Evolutionary conservation across 345 rosid species (phyloP).

Genomic region (Lepidium africanum): DNA sequence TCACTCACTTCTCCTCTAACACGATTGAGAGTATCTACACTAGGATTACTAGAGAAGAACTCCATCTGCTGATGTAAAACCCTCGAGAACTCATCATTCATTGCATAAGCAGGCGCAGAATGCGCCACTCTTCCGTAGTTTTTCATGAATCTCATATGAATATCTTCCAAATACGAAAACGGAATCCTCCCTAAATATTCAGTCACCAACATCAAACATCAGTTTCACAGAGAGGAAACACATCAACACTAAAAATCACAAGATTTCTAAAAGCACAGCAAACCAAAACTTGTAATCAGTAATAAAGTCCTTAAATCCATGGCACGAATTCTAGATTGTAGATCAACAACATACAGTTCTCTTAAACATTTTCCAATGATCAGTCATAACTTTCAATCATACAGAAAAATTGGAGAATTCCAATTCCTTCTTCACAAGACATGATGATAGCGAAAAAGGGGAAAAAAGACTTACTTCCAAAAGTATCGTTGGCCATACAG

Average conservation of each 20-base stretch:
- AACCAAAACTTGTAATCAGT: not conserved
- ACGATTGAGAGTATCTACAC: conserved; percentile 83
- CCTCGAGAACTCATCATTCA: conserved; percentile 99
- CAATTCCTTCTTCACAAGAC: not conserved
- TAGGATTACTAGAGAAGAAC: conserved; percentile 88
- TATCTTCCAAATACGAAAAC: conserved; percentile 93
- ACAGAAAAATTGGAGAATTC: not conserved
- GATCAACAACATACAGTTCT: not conserved
- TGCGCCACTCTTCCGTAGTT: conserved; percentile 81
- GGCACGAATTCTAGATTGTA: not conserved
- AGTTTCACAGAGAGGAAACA: not conserved
- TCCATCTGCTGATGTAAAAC: conserved; percentile 99
- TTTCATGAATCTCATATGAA: conserved; percentile 96
- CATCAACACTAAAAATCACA: not conserved
- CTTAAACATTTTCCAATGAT: not conserved
- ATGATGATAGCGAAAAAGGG: not conserved
- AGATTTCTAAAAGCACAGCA: not conserved
- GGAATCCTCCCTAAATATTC: conserved; percentile 73
- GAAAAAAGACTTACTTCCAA: conserved; percentile 56
- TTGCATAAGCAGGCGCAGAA: conserved; percentile 86
- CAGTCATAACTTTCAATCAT: not conserved
- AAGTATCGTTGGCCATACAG: conserved; percentile 95
- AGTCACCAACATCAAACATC: conserved; percentile 3
- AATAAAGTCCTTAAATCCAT: too few species aligned
- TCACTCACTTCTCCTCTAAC: conserved; percentile 93